Evolutionary conservation across 1,284 basidiomycete species (phyloP), one percentile per base, ranked within the genome.

Genomic region (Pholiota adiposa): DNA sequence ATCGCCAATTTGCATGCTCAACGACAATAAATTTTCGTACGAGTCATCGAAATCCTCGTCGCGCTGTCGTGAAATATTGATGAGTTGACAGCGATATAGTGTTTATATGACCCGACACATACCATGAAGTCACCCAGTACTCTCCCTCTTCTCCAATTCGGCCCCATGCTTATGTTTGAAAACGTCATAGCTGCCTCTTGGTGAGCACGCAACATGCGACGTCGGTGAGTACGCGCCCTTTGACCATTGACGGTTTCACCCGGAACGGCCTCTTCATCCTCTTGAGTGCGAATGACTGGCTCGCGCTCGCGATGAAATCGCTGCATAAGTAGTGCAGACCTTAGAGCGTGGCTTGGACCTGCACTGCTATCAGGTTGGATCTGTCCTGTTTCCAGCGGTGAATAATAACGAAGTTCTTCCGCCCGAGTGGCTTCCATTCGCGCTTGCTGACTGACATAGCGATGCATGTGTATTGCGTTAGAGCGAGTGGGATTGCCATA

Each of bases 1-100:
- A 25, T 91, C 89, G 8, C 89, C 89, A 46, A 91, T 70, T 6
- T 82, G 72, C 14, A 77, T 77, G 41, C 84, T 79, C 29, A 91
- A 72, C 3, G 80, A 79, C n/a, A 90, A 63, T 49, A 92, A 70
- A 36, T 77, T 82, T 69, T 92, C 89, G 64, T 91, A 91, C 0
- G 89, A 90, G 4, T 78, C 73, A 63, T 90, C 88, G 65, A 90
- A 86, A 62, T 90, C 81, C 66, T 90, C 87, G 61, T 91, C 89
- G 54, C 85, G 83, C 89, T 90, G 65, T 51, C 5, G 58, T 50
- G 33, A 63, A 56, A 56, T 59, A 46, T 38, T 52, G 33, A 33
- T 63, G 34, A 48, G n/a, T n/a, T 51, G 5, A 11, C 29, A 11
- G 29, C 11, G 29, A 5, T 11, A 31, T 11, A 31, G 11, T 31